Conservation (phyloP, 257 asterid species). For the Hygrophila difformis region DNA sequence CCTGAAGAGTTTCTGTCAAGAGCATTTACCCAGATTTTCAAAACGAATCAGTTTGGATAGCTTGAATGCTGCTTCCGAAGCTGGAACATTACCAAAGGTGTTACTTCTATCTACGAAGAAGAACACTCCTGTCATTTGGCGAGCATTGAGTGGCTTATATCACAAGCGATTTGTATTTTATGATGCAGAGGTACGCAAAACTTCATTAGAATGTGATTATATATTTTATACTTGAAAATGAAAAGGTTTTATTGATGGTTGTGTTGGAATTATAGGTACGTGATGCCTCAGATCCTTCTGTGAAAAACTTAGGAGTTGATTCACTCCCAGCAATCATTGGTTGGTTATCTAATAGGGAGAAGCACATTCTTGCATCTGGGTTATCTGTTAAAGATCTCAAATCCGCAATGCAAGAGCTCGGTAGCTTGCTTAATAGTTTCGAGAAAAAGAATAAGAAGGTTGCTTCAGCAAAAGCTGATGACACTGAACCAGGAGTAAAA, state of each 20-base stretch:
- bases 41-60: slow-evolving; percentile 53
- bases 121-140: slow-evolving; percentile 88
- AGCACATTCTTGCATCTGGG: slow-evolving; percentile 52
- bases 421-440: slow-evolving; percentile 60
- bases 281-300: slow-evolving; percentile 50
- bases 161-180: slow-evolving; percentile 55
- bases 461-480: slow-evolving; percentile 31
- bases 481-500: slow-evolving; percentile 30
- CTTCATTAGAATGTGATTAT: not conserved
- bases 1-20: slow-evolving; percentile 62
- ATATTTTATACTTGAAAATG: not conserved
- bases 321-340: slow-evolving; percentile 86
- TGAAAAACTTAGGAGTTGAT: slow-evolving; percentile 48
- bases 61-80: slow-evolving; percentile 36
- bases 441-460: slow-evolving; percentile 67
- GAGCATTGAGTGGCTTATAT: slow-evolving; percentile 74
- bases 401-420: slow-evolving; percentile 65
- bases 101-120: slow-evolving; percentile 83
- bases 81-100: slow-evolving; percentile 57
- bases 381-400: slow-evolving; percentile 66
- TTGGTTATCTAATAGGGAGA: slow-evolving; percentile 83
- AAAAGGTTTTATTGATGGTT: slow-evolving; percentile 7
- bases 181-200: slow-evolving; percentile 58
- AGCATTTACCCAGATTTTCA: slow-evolving; percentile 73
- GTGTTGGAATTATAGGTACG: slow-evolving; percentile 37